Percentiles rank a stretch among this genome's conserved stretches.
phyloP scores from a whole-genome alignment of 495 filamentous ascomycete genomes.

The Achaetomiella virescens region DNA sequence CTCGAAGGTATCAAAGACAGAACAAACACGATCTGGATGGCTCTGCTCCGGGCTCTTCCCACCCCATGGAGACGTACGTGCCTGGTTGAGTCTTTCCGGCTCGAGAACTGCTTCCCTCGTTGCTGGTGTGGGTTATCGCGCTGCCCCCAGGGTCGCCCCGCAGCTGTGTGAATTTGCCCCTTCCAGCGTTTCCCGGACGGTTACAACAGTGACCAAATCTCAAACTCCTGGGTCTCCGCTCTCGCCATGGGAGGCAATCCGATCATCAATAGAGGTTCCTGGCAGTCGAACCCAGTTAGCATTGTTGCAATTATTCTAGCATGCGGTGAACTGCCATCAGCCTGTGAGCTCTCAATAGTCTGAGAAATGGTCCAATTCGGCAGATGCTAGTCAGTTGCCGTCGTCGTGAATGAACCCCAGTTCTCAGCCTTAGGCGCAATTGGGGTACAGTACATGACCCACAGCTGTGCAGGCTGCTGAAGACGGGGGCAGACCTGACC shows the following conservation, averaged over 20 bases:
- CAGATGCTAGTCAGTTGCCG: not conserved
- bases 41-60: not conserved
- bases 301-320: not conserved
- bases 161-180: constrained; percentile 11
- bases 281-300: not conserved
- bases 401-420: not conserved
- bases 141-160: not conserved
- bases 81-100: not conserved
- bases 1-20: not conserved
- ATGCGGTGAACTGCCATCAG: not conserved
- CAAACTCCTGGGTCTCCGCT: constrained; percentile 1
- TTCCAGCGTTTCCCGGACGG: constrained; percentile 2
- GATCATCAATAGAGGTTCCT: not conserved
- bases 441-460: not conserved
- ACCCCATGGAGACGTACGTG: not conserved
- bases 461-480: constrained; percentile 14
- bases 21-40: not conserved
- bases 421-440: constrained; percentile 10
- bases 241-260: not conserved
- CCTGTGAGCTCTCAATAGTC: no score
- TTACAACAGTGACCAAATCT: constrained; percentile 6
- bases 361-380: not conserved
- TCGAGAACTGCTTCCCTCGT: not conserved
- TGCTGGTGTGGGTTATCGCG: not conserved
- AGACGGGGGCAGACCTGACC: constrained; percentile 16